phyloP scores from a whole-genome alignment of 2,329 filamentous ascomycete species.

The Xylariaceae sp. region DNA sequence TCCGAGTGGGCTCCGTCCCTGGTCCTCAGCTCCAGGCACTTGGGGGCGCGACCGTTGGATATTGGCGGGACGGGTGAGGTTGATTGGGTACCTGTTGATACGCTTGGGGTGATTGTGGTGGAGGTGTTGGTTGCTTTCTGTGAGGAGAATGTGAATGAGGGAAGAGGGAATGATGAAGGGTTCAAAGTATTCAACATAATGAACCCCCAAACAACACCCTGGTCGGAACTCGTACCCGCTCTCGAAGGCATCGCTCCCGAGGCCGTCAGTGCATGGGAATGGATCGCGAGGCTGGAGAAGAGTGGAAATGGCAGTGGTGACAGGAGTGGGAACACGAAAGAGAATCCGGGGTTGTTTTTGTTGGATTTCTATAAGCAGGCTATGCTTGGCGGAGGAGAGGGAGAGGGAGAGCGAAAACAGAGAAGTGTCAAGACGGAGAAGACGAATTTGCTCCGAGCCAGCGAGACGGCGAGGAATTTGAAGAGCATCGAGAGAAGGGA shows the following conservation, averaged over 20 bases:
- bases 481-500: constrained; percentile 5
- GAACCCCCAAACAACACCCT: constrained; percentile 8
- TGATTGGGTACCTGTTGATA: constrained; percentile 28
- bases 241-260: constrained; percentile 15
- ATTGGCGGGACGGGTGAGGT: constrained; percentile 18
- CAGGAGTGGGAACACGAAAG: constrained; percentile 1
- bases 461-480: constrained; percentile 8
- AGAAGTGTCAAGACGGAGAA: constrained; percentile 3
- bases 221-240: constrained; percentile 10
- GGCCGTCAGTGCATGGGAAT: no score
- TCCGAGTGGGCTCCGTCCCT: constrained; percentile 28
- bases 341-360: constrained; percentile 16
- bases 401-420: no score
- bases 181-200: constrained; percentile 19
- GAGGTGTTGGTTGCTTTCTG: constrained; percentile 19
- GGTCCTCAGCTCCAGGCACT: constrained; percentile 23
- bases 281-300: constrained; percentile 5
- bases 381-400: no score
- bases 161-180: no score
- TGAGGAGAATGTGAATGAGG: no score
- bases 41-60: constrained; percentile 19
- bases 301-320: constrained; percentile 5
- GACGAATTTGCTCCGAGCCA: constrained; percentile 9
- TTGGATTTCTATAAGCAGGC: constrained; percentile 17
- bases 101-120: constrained; percentile 20